A percentile compares a stretch with the other conserved stretches of the same genome.
Conservation (phyloP, 345 rosid species). For the Citrus reticulata region DNA sequence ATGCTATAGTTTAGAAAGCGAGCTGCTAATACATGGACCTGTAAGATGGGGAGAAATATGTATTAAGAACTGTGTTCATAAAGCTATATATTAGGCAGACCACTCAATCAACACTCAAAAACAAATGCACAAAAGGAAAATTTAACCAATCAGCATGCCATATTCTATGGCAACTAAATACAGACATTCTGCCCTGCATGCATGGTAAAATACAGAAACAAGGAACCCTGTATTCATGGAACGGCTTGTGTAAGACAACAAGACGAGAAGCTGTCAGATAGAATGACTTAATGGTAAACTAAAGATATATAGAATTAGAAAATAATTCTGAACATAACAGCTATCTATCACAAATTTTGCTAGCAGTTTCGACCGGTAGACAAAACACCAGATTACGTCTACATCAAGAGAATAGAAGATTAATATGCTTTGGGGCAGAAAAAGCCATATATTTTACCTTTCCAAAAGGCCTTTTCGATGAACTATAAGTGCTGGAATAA, state of each 20-base stretch:
- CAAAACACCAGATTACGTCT: not conserved
- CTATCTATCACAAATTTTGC: not conserved
- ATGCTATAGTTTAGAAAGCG: not conserved
- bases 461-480: constrained; percentile 80
- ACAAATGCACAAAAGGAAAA: not conserved
- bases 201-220: not conserved
- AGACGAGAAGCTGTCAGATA: not conserved
- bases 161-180: not conserved
- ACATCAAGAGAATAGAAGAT: constrained; percentile 1
- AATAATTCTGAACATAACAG: not conserved
- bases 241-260: not conserved
- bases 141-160: not conserved
- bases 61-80: not conserved
- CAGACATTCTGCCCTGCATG: not conserved
- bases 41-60: not conserved
- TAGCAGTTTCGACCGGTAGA: not conserved
- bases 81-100: not conserved
- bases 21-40: not conserved
- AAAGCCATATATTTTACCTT: constrained; percentile 40
- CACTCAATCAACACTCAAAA: not conserved
- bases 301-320: not conserved
- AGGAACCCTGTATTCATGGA: not conserved
- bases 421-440: not conserved
- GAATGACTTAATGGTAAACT: not conserved
- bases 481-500: constrained; percentile 84